Evolutionary conservation across 2,329 filamentous ascomycete species (phyloP).

Genomic region (Dactylonectria estremocensis): DNA sequence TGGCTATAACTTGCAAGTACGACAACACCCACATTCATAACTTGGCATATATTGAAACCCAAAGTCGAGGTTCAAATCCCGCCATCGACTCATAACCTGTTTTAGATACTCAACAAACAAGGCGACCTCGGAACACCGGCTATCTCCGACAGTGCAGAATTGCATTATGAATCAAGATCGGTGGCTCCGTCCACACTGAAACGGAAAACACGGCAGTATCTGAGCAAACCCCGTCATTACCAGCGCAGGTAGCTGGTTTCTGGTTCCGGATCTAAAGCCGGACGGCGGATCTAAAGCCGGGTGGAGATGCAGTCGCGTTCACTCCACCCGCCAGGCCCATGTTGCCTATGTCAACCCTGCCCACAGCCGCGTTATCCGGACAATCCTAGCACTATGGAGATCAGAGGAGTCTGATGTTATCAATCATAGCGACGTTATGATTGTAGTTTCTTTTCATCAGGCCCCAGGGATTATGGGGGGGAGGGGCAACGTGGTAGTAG

Average conservation of each 20-base stretch:
- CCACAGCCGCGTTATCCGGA: neutral
- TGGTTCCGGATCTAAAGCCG: neutral
- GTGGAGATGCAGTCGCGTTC: neutral
- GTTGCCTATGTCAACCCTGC: neutral
- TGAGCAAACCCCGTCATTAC: neutral
- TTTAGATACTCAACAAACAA: neutral
- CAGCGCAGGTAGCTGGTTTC: neutral
- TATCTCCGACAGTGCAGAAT: neutral
- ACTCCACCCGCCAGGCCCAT: neutral
- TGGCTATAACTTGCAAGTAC: neutral
- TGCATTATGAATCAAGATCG: neutral
- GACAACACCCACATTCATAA: neutral
- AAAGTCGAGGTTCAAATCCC: neutral
- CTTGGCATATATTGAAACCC: neutral
- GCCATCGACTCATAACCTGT: neutral
- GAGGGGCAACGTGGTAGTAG: neutral
- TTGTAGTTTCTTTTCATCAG: neutral
- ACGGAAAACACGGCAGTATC: neutral
- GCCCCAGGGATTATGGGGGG: neutral
- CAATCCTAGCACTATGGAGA: neutral
- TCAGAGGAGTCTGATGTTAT: neutral
- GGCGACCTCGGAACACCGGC: neutral
- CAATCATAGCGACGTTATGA: neutral
- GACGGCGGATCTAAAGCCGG: conserved; percentile 1
- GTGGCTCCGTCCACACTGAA: neutral